Evolutionary conservation across 192 early-diverging fungal species (phyloP).

Genomic region (Mortierella alpina): DNA sequence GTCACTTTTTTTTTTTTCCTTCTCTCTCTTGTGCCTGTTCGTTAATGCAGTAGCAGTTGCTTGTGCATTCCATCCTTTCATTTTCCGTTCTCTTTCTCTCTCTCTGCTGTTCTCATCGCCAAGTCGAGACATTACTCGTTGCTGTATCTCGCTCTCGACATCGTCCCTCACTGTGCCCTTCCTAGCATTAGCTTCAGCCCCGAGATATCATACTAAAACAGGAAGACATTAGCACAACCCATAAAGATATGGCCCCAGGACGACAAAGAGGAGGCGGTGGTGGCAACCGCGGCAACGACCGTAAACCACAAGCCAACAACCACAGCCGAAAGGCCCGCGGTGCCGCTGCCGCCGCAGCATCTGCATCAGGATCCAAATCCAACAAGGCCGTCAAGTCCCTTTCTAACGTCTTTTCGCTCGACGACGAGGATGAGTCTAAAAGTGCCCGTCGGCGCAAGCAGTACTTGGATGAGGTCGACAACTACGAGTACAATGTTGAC

Average conservation of each 20-base stretch:
- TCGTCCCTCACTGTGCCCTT: too few relatives aligned
- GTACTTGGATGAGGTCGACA: conserved; percentile 69
- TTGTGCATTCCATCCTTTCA: background rate
- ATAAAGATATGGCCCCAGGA: conserved; percentile 43
- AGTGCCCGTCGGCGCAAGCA: conserved; percentile 54
- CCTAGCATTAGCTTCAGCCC: too few relatives aligned
- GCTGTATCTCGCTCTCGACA: too few relatives aligned
- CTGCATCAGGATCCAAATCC: background rate
- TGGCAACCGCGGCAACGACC: conserved; percentile 11
- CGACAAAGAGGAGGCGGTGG: conserved; percentile 30
- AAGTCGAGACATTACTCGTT: too few relatives aligned
- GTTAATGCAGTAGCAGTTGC: background rate
- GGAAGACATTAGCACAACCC: too few relatives aligned
- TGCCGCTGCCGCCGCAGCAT: conserved; percentile 24
- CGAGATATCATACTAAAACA: too few relatives aligned
- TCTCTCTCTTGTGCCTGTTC: background rate
- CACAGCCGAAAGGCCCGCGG: conserved; percentile 38
- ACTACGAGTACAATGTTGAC: conserved; percentile 79
- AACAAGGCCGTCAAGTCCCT: conserved; percentile 30
- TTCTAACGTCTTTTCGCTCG: conserved; percentile 46
- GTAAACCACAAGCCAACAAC: conserved; percentile 43
- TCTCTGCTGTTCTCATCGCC: background rate
- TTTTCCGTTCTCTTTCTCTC: background rate
- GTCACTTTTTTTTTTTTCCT: background rate
- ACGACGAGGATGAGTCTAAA: conserved; percentile 59